Evolutionary conservation across 1,139 yeast species (phyloP).

Genomic region (Geotrichum aggregatum): DNA sequence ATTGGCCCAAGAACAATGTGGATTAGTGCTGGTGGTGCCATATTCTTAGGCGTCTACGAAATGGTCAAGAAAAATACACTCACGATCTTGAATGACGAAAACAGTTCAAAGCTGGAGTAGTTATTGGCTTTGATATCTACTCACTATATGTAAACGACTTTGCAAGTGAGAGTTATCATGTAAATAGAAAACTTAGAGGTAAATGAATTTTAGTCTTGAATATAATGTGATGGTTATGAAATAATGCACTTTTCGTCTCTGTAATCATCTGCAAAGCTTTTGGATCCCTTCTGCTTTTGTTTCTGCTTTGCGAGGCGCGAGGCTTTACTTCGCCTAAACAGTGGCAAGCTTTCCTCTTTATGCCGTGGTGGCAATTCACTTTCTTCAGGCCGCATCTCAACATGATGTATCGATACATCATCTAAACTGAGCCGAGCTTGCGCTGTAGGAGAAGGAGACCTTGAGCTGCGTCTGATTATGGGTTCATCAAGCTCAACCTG

Average conservation of each 20-base stretch:
- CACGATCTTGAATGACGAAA: slow-evolving; percentile 1
- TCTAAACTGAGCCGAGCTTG: background rate
- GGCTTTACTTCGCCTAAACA: background rate
- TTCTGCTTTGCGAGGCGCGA: background rate
- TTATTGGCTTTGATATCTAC: no score
- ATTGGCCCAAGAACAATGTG: slow-evolving; percentile 93
- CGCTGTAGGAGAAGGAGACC: background rate
- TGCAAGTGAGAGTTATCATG: no score
- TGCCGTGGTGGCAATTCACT: background rate
- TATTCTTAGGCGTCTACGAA: slow-evolving; percentile 91
- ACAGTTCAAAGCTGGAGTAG: slow-evolving; percentile 4
- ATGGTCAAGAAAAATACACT: slow-evolving; percentile 46
- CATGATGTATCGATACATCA: background rate
- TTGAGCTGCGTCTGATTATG: background rate
- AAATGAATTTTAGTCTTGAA: background rate
- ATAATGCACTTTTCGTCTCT: slow-evolving; percentile 2
- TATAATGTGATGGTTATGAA: background rate
- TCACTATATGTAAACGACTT: no score
- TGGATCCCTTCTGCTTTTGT: background rate
- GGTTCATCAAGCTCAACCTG: background rate
- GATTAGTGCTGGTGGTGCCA: slow-evolving; percentile 98
- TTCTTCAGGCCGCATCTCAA: background rate
- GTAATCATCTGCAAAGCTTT: background rate
- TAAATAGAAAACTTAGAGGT: background rate
- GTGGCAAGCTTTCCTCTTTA: background rate